phyloP scores from a whole-genome alignment of 768 basidiomycete genomes.

The Hemileccinum impolitum region DNA sequence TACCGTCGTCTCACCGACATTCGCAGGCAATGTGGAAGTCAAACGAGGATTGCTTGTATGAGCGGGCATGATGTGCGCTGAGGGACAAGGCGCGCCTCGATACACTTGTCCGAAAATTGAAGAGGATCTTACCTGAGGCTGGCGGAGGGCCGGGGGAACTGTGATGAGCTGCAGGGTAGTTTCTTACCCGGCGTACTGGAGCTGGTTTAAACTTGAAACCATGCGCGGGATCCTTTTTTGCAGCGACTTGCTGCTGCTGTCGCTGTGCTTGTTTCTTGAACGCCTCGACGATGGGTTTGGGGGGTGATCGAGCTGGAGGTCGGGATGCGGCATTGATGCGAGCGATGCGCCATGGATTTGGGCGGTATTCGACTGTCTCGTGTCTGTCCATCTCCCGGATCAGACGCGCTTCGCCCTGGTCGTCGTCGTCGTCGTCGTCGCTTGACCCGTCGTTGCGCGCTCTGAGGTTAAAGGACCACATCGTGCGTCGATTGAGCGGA shows the following conservation, averaged over 20 bases:
- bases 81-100: constrained; percentile 3
- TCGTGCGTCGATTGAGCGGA: too few species aligned
- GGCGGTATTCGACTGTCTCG: constrained; percentile 62
- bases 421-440: constrained; percentile 5
- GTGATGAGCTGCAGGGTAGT: background rate
- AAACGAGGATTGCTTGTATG: background rate
- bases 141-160: constrained; percentile 15
- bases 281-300: constrained; percentile 41
- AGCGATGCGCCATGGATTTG: constrained; percentile 80
- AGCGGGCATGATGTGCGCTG: constrained; percentile 1
- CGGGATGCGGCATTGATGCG: constrained; percentile 71
- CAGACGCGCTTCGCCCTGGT: constrained; percentile 11
- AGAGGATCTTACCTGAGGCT: constrained; percentile 15
- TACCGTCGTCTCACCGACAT: background rate
- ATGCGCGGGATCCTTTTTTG: too few species aligned
- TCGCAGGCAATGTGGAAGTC: background rate
- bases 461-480: constrained; percentile 18
- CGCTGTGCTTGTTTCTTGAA: constrained; percentile 49
- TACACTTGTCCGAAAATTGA: constrained; percentile 2
- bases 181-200: too few species aligned
- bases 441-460: background rate
- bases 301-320: background rate
- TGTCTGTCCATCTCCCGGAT: constrained; percentile 57
- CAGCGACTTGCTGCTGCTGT: too few species aligned
- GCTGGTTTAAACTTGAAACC: too few species aligned